phyloP scores from a whole-genome alignment of 2,329 filamentous ascomycete species.

The Exophiala calicioides region DNA sequence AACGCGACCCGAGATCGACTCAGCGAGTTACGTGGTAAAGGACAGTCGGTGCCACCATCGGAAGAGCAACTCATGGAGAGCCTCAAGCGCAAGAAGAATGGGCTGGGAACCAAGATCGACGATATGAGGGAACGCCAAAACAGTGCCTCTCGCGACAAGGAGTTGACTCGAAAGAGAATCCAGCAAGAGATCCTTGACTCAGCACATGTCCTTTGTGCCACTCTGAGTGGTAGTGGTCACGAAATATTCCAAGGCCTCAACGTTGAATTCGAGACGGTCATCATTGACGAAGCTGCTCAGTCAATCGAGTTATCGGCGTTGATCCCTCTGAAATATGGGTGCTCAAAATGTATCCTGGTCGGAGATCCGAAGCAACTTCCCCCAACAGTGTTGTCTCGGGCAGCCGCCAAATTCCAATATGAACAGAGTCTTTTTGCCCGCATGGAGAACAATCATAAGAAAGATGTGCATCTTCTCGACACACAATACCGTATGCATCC shows the following conservation, averaged over 20 bases:
- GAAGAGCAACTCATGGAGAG: constrained; percentile 77
- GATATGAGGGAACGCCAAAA: constrained; percentile 83
- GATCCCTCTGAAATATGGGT: constrained; percentile 96
- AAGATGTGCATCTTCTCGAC: constrained; percentile 90
- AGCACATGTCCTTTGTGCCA: constrained; percentile 91
- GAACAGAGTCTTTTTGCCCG: constrained; percentile 97
- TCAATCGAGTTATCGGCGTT: constrained; percentile 96
- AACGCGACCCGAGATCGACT: constrained; percentile 70
- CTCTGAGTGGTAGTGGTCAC: constrained; percentile 91
- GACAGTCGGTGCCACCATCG: constrained; percentile 44
- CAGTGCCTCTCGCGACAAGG: constrained; percentile 76
- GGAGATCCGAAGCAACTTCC: constrained; percentile 97
- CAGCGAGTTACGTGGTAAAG: constrained; percentile 63
- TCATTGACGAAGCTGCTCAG: constrained; percentile 97
- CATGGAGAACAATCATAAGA: constrained; percentile 90
- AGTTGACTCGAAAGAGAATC: constrained; percentile 77
- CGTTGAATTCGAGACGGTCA: constrained; percentile 96
- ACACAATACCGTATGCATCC: constrained; percentile 99
- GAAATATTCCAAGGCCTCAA: constrained; percentile 95
- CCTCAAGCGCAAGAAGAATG: constrained; percentile 72
- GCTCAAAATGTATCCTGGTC: constrained; percentile 93
- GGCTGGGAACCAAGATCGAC: constrained; percentile 81
- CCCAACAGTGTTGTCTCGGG: constrained; percentile 91
- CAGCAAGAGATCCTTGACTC: constrained; percentile 90
- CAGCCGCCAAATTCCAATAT: constrained; percentile 88